Conservation (phyloP, 2,329 filamentous ascomycete species). For the Colletotrichum shisoi region DNA sequence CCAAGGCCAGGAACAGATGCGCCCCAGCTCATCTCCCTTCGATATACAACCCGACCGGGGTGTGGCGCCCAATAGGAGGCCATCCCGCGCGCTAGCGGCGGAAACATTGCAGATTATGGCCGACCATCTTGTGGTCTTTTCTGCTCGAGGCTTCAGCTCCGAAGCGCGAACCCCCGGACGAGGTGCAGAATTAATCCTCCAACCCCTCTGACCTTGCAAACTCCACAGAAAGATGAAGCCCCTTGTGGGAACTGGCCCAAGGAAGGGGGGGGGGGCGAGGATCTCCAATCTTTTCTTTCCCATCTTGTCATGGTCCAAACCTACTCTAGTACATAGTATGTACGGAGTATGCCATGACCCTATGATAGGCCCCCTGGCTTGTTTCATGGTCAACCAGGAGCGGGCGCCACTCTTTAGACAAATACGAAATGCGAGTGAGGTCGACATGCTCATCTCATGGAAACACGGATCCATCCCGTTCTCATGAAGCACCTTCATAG, state of each 20-base stretch:
- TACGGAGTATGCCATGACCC: background rate
- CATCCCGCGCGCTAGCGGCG: constrained; percentile 25
- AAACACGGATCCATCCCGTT: background rate
- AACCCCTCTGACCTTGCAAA: constrained; percentile 1
- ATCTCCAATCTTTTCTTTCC: background rate
- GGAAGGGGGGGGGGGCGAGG: background rate
- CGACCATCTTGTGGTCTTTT: constrained; percentile 3
- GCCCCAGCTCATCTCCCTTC: constrained; percentile 34
- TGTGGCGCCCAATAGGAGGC: constrained; percentile 26
- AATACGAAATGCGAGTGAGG: constrained; percentile 22
- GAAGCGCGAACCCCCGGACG: background rate
- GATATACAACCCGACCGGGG: constrained; percentile 16
- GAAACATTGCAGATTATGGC: constrained; percentile 31
- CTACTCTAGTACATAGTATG: no score
- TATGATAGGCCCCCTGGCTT: constrained; percentile 20
- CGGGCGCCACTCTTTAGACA: constrained; percentile 28
- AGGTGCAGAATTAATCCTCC: constrained; percentile 8
- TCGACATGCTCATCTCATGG: constrained; percentile 5
- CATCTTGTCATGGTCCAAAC: background rate
- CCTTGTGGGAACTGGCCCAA: no score
- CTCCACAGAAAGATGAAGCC: background rate
- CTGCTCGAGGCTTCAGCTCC: constrained; percentile 3
- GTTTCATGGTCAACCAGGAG: constrained; percentile 29
- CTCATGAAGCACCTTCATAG: constrained; percentile 9
- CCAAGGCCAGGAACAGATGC: background rate